Base-by-base conservation (phyloP, 139 green algal species). In the Mesostigma viride region DNA sequence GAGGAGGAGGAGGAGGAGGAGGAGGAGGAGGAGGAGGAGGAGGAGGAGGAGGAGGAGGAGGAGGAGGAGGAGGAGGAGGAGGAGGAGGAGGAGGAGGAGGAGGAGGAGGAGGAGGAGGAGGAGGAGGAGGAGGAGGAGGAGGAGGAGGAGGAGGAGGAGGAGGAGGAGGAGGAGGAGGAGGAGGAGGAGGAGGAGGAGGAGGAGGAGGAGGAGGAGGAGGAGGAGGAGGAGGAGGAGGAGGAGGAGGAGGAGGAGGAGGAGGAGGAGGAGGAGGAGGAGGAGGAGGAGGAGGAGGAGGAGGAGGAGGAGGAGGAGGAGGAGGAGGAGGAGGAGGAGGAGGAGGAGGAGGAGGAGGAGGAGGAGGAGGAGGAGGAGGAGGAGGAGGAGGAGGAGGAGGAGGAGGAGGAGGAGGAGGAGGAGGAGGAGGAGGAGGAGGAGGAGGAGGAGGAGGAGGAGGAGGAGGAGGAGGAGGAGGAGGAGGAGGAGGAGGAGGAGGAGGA, bases 1-100 rank as follows among this genome's bases (percentile, higher is more conserved):
- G 40, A 48, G 40, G 40, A 48, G 40, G 40, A 48, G 40, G 40
- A 48, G 40, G 40, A 48, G 40, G 40, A 48, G 40, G 40, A 48
- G 40, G 40, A 48, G 40, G 40, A 48, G 40, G 40, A 48, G 40
- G 40, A 48, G 40, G 40, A 48, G 40, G 40, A 48, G 40, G 40
- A 48, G 40, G 40, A 48, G 40, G 40, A 48, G 40, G 40, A 48
- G 40, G 40, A 48, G 40, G 40, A 48, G 40, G 40, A 48, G 40
- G 40, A 48, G 40, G 40, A 48, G 40, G 40, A 48, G 40, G 40
- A 48, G 40, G 40, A 48, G 40, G 40, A 48, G 40, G 40, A 48
- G 40, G 40, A 48, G 40, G 40, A 48, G 40, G 40, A 48, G 40
- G 40, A 48, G 40, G 40, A 48, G 40, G 40, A 48, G 40, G 40